Evolutionary conservation across 306 rosid genomes (phyloP).

Genomic region (Lotus japonicus): DNA sequence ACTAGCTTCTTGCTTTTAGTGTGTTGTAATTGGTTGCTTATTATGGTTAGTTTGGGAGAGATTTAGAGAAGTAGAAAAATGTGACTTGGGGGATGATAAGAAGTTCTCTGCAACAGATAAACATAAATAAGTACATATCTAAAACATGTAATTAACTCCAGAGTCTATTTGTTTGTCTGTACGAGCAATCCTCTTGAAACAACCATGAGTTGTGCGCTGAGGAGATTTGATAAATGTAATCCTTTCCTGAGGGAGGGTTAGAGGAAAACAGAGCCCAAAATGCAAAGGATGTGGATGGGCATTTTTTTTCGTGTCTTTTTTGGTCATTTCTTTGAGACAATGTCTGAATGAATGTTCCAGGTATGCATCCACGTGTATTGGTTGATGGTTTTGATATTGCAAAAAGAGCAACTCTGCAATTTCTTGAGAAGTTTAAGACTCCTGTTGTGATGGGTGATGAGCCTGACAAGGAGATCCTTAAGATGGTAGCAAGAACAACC

Average conservation of each 20-base stretch:
- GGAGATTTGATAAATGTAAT: not conserved
- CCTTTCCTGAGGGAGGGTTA: not conserved
- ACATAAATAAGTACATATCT: not conserved
- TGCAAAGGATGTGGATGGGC: not conserved
- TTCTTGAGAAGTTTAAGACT: slow-evolving; percentile 82
- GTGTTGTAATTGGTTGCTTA: not conserved
- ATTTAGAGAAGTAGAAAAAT: not conserved
- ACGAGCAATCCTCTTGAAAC: not conserved
- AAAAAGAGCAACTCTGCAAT: slow-evolving; percentile 80
- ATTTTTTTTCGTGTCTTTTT: not conserved
- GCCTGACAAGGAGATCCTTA: slow-evolving; percentile 88
- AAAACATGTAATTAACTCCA: not conserved
- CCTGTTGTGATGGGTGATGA: slow-evolving; percentile 81
- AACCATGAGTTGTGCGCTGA: not conserved
- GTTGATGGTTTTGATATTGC: slow-evolving; percentile 99
- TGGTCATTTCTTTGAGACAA: not conserved
- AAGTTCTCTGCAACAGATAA: not conserved
- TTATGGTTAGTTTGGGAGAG: not conserved
- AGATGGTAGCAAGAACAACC: slow-evolving; percentile 93
- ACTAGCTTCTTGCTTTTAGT: not conserved
- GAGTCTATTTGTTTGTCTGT: not conserved
- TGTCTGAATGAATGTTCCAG: slow-evolving; percentile 31
- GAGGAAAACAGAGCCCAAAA: not conserved
- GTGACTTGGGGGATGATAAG: not conserved
- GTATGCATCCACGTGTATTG: slow-evolving; percentile 97